Evolutionary conservation across 805 yeast genomes (phyloP).

Genomic region (Candida dajiaensis): DNA sequence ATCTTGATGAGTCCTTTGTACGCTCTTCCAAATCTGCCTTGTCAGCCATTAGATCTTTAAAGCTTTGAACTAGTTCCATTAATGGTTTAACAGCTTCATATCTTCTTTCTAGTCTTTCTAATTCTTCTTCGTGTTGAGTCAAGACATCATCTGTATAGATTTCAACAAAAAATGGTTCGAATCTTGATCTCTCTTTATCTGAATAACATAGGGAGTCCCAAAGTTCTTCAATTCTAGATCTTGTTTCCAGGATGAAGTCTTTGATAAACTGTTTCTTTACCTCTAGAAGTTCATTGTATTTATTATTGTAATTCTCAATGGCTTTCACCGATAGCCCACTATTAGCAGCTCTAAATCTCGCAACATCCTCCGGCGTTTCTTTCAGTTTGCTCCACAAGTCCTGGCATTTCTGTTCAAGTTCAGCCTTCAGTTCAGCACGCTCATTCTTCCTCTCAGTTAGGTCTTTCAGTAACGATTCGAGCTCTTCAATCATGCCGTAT

Average conservation of each 20-base stretch:
- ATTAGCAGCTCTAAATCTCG: conserved; percentile 36
- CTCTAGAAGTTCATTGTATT: conserved; percentile 49
- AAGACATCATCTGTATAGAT: conserved; percentile 55
- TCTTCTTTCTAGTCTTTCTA: conserved; percentile 44
- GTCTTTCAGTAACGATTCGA: conserved; percentile 8
- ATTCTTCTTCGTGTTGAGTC: conserved; percentile 58
- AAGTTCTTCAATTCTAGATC: conserved; percentile 49
- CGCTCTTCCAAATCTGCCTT: conserved; percentile 60
- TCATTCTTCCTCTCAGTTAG: conserved; percentile 10
- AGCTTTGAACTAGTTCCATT: conserved; percentile 47
- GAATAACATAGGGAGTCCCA: conserved; percentile 64
- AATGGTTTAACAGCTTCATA: conserved; percentile 48
- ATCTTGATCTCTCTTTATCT: conserved; percentile 40
- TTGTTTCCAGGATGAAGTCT: conserved; percentile 57
- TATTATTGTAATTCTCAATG: conserved; percentile 45
- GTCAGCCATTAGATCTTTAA: conserved; percentile 52
- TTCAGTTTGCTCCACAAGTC: conserved; percentile 53
- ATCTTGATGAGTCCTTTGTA: conserved; percentile 73
- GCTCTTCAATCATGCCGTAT: conserved; percentile 6
- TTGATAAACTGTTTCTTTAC: conserved; percentile 63
- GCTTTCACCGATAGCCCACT: conserved; percentile 40
- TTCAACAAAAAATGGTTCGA: conserved; percentile 34
- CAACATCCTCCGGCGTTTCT: conserved; percentile 37
- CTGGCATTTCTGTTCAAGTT: conserved; percentile 35
- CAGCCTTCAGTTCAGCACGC: conserved; percentile 8